Evolutionary conservation across 2,329 filamentous ascomycete species (phyloP).

Genomic region (Calonectria multiphialidica): DNA sequence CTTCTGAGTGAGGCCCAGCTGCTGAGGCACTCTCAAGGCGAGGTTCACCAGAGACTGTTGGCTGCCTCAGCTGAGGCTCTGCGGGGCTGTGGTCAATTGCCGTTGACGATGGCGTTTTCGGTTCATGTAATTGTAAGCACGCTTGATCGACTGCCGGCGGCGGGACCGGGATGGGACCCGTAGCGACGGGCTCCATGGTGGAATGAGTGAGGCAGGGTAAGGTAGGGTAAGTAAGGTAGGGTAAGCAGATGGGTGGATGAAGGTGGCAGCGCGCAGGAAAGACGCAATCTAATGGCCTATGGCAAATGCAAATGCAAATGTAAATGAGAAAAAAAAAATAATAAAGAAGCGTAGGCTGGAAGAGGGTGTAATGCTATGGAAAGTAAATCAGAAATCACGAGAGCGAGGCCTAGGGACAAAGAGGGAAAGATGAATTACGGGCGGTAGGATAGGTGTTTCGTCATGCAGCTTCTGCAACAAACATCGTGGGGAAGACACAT

Average conservation of each 20-base stretch:
- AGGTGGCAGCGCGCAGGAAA: background rate
- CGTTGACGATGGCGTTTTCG: background rate
- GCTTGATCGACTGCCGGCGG: background rate
- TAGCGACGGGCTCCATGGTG: background rate
- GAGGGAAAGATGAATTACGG: background rate
- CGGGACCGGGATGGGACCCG: background rate
- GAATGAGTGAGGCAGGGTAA: too few relatives aligned
- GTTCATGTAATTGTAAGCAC: background rate
- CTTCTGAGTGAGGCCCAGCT: background rate
- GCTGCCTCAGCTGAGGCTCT: background rate
- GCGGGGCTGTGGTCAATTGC: background rate
- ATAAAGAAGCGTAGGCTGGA: background rate
- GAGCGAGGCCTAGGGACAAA: background rate
- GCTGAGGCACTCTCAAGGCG: background rate
- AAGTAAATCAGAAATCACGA: background rate
- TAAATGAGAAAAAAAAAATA: too few relatives aligned
- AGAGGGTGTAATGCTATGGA: background rate
- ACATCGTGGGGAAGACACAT: slow-evolving; percentile 18
- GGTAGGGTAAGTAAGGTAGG: too few relatives aligned
- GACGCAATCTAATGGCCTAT: background rate
- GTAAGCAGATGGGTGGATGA: background rate
- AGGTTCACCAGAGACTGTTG: background rate
- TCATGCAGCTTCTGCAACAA: slow-evolving; percentile 1
- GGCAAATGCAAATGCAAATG: too few relatives aligned
- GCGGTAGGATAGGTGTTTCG: slow-evolving; percentile 6